Conservation (phyloP, 2,329 filamentous ascomycete genomes). For the Colletotrichum paranaense region DNA sequence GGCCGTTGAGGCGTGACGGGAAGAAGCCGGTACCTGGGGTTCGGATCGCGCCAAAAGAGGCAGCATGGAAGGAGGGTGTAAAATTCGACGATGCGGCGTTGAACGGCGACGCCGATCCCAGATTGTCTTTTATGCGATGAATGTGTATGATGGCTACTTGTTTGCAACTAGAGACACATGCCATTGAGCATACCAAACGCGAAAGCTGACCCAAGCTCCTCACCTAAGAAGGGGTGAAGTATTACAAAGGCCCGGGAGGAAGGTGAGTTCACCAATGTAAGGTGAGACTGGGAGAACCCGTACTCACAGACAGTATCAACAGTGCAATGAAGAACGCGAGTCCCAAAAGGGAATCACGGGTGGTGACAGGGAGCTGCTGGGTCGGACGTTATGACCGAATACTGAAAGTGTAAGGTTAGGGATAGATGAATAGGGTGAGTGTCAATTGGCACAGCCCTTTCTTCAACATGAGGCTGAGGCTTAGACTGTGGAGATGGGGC, state of each 20-base stretch:
- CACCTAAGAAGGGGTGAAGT: background rate
- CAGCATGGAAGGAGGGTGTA: background rate
- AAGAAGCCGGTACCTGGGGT: background rate
- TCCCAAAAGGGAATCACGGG: background rate
- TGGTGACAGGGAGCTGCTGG: background rate
- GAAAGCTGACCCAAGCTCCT: background rate
- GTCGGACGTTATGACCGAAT: background rate
- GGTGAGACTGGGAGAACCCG: no score
- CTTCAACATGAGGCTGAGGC: conserved; percentile 6
- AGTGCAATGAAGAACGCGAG: background rate
- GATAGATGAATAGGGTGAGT: background rate
- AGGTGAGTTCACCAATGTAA: no score
- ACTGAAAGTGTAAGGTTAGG: background rate
- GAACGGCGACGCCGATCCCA: background rate
- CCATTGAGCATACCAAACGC: background rate
- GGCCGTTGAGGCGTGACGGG: background rate
- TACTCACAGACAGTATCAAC: background rate
- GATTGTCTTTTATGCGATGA: background rate
- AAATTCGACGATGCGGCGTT: background rate
- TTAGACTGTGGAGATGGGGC: background rate
- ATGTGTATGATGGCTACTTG: background rate
- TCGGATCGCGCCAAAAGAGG: background rate
- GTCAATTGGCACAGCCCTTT: background rate
- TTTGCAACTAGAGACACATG: background rate
- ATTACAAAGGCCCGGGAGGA: background rate